Conservation (phyloP, 2,329 filamentous ascomycete genomes). For the Cercospora sp. region DNA sequence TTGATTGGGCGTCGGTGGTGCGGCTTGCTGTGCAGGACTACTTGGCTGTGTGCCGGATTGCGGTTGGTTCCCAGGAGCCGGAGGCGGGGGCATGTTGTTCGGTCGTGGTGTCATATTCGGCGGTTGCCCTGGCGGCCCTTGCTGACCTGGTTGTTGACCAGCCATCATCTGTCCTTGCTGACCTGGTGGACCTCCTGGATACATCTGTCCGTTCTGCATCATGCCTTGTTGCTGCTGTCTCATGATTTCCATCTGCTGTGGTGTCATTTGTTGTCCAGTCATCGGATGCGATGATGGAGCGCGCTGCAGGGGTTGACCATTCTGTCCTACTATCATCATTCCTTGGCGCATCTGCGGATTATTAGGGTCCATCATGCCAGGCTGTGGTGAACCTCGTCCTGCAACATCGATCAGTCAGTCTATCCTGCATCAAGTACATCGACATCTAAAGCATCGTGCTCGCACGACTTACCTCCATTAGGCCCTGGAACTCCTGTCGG, state of each 20-base stretch:
- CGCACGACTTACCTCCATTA: slow-evolving; percentile 46
- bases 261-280: slow-evolving; percentile 51
- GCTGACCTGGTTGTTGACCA: slow-evolving; percentile 46
- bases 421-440: slow-evolving; percentile 9
- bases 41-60: slow-evolving; percentile 48
- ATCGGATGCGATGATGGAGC: slow-evolving; percentile 65
- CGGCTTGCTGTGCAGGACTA: slow-evolving; percentile 51
- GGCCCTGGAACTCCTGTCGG: slow-evolving; percentile 46
- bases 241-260: slow-evolving; percentile 50
- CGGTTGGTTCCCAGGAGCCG: slow-evolving; percentile 46
- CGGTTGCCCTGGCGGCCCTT: slow-evolving; percentile 52
- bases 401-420: slow-evolving; percentile 52
- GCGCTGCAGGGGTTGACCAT: slow-evolving; percentile 30
- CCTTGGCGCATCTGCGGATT: slow-evolving; percentile 28
- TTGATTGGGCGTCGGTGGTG: slow-evolving; percentile 75
- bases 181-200: slow-evolving; percentile 42
- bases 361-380: slow-evolving; percentile 57
- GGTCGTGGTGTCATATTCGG: slow-evolving; percentile 70
- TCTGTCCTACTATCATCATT: slow-evolving; percentile 26
- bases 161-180: slow-evolving; percentile 43
- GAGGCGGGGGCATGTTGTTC: slow-evolving; percentile 58
- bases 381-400: slow-evolving; percentile 61
- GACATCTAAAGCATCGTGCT: slow-evolving; percentile 35
- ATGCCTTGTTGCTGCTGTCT: slow-evolving; percentile 30
- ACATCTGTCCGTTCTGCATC: slow-evolving; percentile 33